These are phyloP conservation scores for Serendipita sp. DNA, from an alignment of 768 basidiomycete genomes.

Conservation along the genomic window DNA sequence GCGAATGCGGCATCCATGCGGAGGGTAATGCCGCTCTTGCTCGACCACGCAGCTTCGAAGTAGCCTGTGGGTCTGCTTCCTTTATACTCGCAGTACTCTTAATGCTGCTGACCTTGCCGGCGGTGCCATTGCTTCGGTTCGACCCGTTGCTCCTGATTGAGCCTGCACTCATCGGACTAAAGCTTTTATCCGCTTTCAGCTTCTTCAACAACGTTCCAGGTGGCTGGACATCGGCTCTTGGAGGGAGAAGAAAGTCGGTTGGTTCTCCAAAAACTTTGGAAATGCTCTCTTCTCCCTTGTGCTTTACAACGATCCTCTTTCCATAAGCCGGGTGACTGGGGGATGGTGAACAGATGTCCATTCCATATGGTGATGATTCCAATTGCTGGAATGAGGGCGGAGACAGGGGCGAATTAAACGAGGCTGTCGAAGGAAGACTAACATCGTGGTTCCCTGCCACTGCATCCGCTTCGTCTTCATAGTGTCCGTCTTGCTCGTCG, in stretches of 20 bases:
- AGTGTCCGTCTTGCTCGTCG: background rate
- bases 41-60: slow-evolving; percentile 46
- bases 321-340: slow-evolving; percentile 13
- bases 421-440: slow-evolving; percentile 72
- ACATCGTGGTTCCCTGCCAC: slow-evolving; percentile 42
- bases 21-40: background rate
- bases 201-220: background rate
- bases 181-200: background rate
- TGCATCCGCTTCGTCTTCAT: slow-evolving; percentile 3
- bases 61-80: slow-evolving; percentile 21
- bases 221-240: background rate
- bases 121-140: background rate
- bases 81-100: background rate
- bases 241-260: background rate
- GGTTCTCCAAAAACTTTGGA: slow-evolving; percentile 21
- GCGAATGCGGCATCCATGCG: background rate
- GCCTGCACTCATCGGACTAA: slow-evolving; percentile 3
- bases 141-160: background rate
- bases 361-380: slow-evolving; percentile 36
- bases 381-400: slow-evolving; percentile 14
- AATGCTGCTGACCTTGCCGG: slow-evolving; percentile 1
- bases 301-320: slow-evolving; percentile 14
- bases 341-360: slow-evolving; percentile 70
- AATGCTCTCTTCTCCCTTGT: slow-evolving; percentile 18
- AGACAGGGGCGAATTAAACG: slow-evolving; percentile 52